phyloP scores from a whole-genome alignment of 129 eudicot species.

The Apium graveolens region DNA sequence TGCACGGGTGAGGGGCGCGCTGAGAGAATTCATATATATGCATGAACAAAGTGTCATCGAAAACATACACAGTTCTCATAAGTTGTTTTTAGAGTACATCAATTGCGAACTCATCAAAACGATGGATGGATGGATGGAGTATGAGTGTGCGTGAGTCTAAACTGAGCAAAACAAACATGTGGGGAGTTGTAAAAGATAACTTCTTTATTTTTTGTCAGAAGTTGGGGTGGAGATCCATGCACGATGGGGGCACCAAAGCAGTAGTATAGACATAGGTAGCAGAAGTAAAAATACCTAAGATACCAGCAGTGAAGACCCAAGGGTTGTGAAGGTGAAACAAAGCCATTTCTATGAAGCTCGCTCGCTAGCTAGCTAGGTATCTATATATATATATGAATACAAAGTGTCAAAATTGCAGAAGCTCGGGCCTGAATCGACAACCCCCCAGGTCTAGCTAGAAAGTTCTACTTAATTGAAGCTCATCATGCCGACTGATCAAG shows the following conservation, averaged over 20 bases:
- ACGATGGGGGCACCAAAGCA: no score
- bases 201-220: no score
- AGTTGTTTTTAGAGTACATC: no score
- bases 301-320: conserved; percentile 48
- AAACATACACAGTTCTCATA: no score
- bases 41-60: no score
- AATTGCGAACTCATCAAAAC: no score
- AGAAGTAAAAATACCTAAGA: conserved; percentile 38
- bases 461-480: not conserved
- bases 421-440: not conserved
- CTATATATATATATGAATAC: no score
- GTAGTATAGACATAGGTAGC: not conserved
- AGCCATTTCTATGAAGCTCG: conserved; percentile 32
- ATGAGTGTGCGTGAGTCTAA: no score
- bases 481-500: conserved; percentile 19
- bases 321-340: conserved; percentile 49
- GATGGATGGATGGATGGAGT: no score
- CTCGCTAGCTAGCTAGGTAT: not conserved
- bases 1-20: not conserved
- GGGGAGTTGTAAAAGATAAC: no score
- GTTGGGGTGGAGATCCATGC: no score
- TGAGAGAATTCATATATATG: not conserved
- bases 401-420: not conserved
- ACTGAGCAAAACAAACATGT: no score
- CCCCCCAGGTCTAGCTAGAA: not conserved